Evolutionary conservation across 148 eudicot species (phyloP).

Genomic region (Euryodendron excelsum): DNA sequence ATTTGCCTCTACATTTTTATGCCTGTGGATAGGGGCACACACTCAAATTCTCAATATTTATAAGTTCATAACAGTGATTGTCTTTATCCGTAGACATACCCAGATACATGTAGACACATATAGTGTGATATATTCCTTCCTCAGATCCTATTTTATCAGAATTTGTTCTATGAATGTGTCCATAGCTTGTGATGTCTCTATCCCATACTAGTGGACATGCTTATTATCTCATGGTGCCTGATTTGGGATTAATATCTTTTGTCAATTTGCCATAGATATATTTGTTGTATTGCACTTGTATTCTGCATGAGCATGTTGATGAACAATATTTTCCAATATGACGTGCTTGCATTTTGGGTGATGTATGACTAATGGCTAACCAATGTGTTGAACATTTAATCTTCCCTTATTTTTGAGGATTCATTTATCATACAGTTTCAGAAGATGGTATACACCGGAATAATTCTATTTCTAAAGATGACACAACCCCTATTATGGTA

Average conservation of each 20-base stretch:
- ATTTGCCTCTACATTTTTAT: too few relatives aligned
- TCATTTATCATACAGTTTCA: constrained; percentile 44
- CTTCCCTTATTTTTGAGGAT: constrained; percentile 6
- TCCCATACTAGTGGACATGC: background rate
- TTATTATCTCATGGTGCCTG: background rate
- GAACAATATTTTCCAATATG: background rate
- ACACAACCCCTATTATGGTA: constrained; percentile 65
- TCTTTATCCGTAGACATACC: too few relatives aligned
- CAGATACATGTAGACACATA: too few relatives aligned
- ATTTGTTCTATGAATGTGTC: background rate
- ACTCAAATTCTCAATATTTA: too few relatives aligned
- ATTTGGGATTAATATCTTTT: background rate
- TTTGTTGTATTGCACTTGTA: background rate
- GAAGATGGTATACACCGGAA: constrained; percentile 24
- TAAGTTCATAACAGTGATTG: too few relatives aligned
- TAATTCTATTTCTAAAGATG: constrained; percentile 49
- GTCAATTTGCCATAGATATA: background rate
- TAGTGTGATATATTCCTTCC: too few relatives aligned
- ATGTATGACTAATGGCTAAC: background rate
- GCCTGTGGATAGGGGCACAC: background rate
- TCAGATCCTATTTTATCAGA: background rate
- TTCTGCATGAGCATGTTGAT: background rate
- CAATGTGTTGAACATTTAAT: background rate
- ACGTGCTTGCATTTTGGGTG: background rate
- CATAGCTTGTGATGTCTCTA: background rate